A percentile compares a stretch with the other conserved stretches of the same genome.
Conservation (phyloP, 2,329 filamentous ascomycete genomes). For the Trichoderma guizhouense region DNA sequence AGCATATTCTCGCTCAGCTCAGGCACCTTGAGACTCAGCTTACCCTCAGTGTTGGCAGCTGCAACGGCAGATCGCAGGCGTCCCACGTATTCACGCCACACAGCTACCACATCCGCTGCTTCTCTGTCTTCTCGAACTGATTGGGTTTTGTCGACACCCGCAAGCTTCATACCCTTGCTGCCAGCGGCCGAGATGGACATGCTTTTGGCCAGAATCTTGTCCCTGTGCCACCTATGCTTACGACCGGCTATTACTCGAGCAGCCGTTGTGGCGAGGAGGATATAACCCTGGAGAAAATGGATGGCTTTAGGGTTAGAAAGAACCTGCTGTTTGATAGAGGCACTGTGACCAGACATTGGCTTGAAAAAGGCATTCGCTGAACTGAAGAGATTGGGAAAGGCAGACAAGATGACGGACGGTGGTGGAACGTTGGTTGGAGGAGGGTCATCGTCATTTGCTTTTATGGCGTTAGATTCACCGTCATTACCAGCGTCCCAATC, state of each 20-base stretch:
- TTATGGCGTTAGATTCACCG: slow-evolving; percentile 25
- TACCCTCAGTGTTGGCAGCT: slow-evolving; percentile 59
- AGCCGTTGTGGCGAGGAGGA: slow-evolving; percentile 63
- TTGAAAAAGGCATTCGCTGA: slow-evolving; percentile 65
- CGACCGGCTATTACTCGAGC: slow-evolving; percentile 82
- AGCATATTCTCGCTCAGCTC: slow-evolving; percentile 68
- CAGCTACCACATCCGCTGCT: slow-evolving; percentile 68
- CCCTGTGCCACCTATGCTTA: slow-evolving; percentile 85
- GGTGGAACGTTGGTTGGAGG: slow-evolving; percentile 87
- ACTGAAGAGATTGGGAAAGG: slow-evolving; percentile 69
- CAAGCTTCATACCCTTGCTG: slow-evolving; percentile 86
- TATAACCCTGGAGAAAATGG: slow-evolving; percentile 61
- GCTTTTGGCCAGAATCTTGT: slow-evolving; percentile 76
- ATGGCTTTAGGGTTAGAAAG: slow-evolving; percentile 60
- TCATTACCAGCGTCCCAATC: slow-evolving; percentile 47
- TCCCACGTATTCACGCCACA: slow-evolving; percentile 74
- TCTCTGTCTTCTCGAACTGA: slow-evolving; percentile 81
- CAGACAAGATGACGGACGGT: slow-evolving; percentile 74
- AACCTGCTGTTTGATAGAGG: slow-evolving; percentile 59
- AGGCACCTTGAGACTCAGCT: slow-evolving; percentile 56
- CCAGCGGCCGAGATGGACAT: slow-evolving; percentile 82
- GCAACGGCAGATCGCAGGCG: slow-evolving; percentile 70
- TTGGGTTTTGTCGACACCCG: slow-evolving; percentile 80
- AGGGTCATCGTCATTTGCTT: slow-evolving; percentile 35
- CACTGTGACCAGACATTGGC: slow-evolving; percentile 56